Evolutionary conservation across 75 land plant species (phyloP).

Genomic region (Cryptomeria japonica): DNA sequence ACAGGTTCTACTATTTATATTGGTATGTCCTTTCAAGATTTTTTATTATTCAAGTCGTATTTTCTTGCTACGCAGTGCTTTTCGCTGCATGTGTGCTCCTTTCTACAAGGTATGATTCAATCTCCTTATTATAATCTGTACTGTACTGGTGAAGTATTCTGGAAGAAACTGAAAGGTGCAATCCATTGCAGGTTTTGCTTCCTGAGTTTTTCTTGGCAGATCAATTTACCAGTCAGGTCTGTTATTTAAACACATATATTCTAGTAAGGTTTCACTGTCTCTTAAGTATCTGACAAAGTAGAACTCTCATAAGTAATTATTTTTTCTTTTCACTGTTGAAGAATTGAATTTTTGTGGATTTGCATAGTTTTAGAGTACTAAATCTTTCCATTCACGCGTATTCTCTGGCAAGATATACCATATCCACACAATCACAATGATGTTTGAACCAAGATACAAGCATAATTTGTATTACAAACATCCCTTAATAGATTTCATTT

Average conservation of each 20-base stretch:
- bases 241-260: neutral
- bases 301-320: neutral
- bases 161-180: slow-evolving; percentile 46
- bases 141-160: slow-evolving; percentile 56
- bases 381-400: neutral
- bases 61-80: slow-evolving; percentile 37
- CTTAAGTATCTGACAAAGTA: neutral
- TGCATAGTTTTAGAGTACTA: neutral
- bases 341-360: neutral
- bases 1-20: slow-evolving; percentile 38
- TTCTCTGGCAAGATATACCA: neutral
- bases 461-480: neutral
- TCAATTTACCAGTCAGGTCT: slow-evolving; percentile 96
- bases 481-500: neutral
- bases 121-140: neutral
- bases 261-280: neutral
- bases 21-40: slow-evolving; percentile 49
- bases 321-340: neutral
- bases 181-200: slow-evolving; percentile 68
- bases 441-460: neutral
- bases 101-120: slow-evolving; percentile 52
- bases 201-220: slow-evolving; percentile 97
- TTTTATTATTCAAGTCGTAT: slow-evolving; percentile 51
- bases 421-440: neutral
- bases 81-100: slow-evolving; percentile 48